Conservation (phyloP, 2,329 filamentous ascomycete species). For the Thielaviopsis musarum region DNA sequence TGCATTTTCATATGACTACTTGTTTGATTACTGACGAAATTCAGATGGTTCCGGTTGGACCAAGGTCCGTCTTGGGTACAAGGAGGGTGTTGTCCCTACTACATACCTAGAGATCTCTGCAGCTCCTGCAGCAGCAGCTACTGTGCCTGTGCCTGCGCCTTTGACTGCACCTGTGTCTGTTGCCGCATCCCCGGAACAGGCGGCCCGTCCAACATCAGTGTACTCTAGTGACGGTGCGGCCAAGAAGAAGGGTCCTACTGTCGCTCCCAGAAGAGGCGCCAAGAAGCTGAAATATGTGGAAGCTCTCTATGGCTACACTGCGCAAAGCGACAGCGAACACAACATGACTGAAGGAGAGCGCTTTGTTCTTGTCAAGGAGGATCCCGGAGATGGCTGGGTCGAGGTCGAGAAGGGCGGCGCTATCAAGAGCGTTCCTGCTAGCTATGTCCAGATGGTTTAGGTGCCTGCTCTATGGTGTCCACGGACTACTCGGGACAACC, state of each 20-base stretch:
- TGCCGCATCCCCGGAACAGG: conserved; percentile 29
- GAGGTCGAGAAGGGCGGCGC: conserved; percentile 86
- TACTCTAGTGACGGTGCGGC: conserved; percentile 38
- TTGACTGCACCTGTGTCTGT: conserved; percentile 19
- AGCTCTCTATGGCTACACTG: conserved; percentile 80
- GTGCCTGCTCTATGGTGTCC: conserved; percentile 12
- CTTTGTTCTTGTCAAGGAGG: conserved; percentile 76
- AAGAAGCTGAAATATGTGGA: conserved; percentile 92
- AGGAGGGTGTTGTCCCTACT: conserved; percentile 74
- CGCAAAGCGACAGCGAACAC: conserved; percentile 72
- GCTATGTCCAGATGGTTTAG: conserved; percentile 69
- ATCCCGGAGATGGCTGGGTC: conserved; percentile 87
- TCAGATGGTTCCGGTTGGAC: conserved; percentile 85
- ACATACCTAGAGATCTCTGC: conserved; percentile 59
- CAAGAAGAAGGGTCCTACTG: conserved; percentile 82
- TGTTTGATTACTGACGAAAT: conserved; percentile 17
- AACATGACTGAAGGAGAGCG: conserved; percentile 81
- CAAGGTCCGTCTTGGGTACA: conserved; percentile 57
- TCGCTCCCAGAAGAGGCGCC: conserved; percentile 76
- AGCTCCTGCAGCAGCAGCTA: conserved; percentile 17
- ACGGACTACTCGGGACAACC: conserved; percentile 1
- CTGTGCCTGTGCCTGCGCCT: conserved; percentile 17
- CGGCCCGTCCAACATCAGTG: conserved; percentile 56
- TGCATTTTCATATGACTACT: background rate
- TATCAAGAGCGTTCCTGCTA: conserved; percentile 80